Percentiles rank a stretch among this genome's conserved stretches.
phyloP scores from a whole-genome alignment of 2,329 filamentous ascomycete species.

The Pseudopithomyces chartarum region DNA sequence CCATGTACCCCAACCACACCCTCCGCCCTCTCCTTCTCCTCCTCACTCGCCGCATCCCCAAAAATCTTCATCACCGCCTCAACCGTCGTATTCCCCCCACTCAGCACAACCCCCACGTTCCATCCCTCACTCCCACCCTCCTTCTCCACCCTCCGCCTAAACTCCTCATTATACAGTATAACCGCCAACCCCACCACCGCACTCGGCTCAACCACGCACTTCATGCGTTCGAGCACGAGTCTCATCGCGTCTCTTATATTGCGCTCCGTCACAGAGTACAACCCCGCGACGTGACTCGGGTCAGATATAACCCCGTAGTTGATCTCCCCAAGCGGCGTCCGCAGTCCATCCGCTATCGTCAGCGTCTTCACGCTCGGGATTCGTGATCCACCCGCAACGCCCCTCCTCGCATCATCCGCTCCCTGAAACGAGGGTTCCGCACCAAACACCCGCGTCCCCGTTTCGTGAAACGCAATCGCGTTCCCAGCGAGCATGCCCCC shows the following conservation, averaged over 20 bases:
- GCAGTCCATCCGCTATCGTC: constrained; percentile 86
- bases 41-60: constrained; percentile 27
- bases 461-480: constrained; percentile 75
- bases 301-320: constrained; percentile 82
- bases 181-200: constrained; percentile 83
- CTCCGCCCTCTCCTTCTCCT: constrained; percentile 45
- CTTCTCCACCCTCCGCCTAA: constrained; percentile 66
- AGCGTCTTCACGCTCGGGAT: constrained; percentile 72
- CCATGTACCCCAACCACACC: constrained; percentile 48
- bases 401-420: constrained; percentile 79
- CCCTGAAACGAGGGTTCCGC: constrained; percentile 84
- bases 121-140: constrained; percentile 76
- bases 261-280: constrained; percentile 78
- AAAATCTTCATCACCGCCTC: constrained; percentile 65
- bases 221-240: constrained; percentile 83
- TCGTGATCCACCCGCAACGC: constrained; percentile 66
- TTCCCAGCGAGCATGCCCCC: constrained; percentile 87
- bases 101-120: constrained; percentile 68
- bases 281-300: constrained; percentile 67
- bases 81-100: constrained; percentile 68
- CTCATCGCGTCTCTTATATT: constrained; percentile 79
- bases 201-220: constrained; percentile 89
- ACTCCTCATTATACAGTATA: constrained; percentile 83
- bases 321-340: constrained; percentile 77
- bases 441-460: constrained; percentile 78